A percentile compares a stretch with the other conserved stretches of the same genome.
Conservation (phyloP, 2,329 filamentous ascomycete genomes). For the Colletotrichum paranaense region DNA sequence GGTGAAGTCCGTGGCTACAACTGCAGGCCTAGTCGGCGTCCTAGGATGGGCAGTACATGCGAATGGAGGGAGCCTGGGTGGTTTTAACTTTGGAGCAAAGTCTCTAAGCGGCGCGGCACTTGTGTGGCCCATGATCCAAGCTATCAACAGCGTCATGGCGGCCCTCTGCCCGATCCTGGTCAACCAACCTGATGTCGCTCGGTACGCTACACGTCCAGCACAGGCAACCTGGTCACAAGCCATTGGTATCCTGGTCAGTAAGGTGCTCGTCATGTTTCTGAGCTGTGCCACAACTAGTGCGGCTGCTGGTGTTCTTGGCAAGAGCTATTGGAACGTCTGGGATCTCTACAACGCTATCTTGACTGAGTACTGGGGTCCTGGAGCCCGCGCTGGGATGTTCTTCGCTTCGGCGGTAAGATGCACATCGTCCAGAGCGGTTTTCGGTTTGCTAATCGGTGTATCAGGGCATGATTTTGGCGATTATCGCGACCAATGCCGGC, state of each 20-base stretch:
- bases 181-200: conserved; percentile 54
- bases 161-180: conserved; percentile 47
- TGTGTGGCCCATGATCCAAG: conserved; percentile 52
- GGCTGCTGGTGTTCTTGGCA: conserved; percentile 45
- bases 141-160: conserved; percentile 54
- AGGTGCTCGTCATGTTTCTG: conserved; percentile 52
- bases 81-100: conserved; percentile 33
- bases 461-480: conserved; percentile 34
- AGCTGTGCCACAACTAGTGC: conserved; percentile 52
- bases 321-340: conserved; percentile 57
- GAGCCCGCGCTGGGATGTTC: conserved; percentile 51
- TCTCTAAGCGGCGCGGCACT: conserved; percentile 38
- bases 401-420: conserved; percentile 43
- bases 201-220: conserved; percentile 44
- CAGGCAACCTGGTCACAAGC: conserved; percentile 45
- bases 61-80: conserved; percentile 47
- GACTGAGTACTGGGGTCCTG: conserved; percentile 49
- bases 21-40: conserved; percentile 48
- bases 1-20: conserved; percentile 53
- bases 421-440: background rate
- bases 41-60: conserved; percentile 66
- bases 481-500: conserved; percentile 39
- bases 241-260: conserved; percentile 49
- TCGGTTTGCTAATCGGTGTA: background rate
- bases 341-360: conserved; percentile 54